These are phyloP conservation scores for Glycyrrhiza uralensis DNA, from an alignment of 306 rosid species.

Conservation along the genomic window DNA sequence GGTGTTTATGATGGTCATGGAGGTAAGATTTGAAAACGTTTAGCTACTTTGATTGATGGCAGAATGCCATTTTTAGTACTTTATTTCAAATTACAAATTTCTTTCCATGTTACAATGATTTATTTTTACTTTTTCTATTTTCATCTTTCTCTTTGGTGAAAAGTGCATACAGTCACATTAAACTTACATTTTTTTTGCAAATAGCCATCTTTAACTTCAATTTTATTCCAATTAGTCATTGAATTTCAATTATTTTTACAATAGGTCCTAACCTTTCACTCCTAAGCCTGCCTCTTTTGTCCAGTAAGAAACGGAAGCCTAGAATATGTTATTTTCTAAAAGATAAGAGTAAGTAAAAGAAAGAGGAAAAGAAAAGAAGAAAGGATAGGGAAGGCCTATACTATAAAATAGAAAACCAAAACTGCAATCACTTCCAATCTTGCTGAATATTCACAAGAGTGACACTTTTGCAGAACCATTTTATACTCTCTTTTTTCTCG, in stretches of 20 bases:
- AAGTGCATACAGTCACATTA: background rate
- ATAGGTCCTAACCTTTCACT: no score
- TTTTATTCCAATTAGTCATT: no score
- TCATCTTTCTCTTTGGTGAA: background rate
- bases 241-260: no score
- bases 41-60: background rate
- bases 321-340: background rate
- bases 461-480: background rate
- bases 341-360: background rate
- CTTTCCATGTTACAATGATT: background rate
- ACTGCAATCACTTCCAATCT: background rate
- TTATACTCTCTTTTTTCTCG: background rate
- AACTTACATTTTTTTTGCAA: background rate
- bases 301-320: background rate
- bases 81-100: background rate
- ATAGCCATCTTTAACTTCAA: background rate
- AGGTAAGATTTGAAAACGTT: conserved; percentile 59
- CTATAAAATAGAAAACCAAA: background rate
- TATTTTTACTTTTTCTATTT: background rate
- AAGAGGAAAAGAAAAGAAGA: background rate
- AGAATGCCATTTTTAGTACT: conserved; percentile 14
- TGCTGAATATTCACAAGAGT: background rate
- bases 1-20: conserved; percentile 99
- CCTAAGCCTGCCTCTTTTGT: background rate
- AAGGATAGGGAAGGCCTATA: background rate